Evolutionary conservation across 2,329 filamentous ascomycete species (phyloP), one percentile per base, ranked within the genome.

Genomic region (Talaromyces amestolkiae): DNA sequence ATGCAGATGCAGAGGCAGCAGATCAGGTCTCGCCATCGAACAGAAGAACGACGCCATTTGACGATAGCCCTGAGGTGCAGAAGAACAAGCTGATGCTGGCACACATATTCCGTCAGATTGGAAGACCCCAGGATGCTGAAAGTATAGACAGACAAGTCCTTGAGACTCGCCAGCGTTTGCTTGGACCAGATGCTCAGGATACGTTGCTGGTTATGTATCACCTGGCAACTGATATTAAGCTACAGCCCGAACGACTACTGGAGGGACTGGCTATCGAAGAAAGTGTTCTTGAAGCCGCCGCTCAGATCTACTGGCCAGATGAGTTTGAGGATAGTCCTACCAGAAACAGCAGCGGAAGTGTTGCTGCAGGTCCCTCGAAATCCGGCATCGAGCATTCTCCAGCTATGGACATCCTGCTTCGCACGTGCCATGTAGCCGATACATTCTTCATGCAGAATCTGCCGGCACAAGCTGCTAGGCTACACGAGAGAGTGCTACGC

Each of bases 401-500:
- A 4, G 54, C 45, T 4, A 66, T 67, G 59, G 66, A 67, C 41
- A 63, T 67, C 39, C 39, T 67, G 37, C 35, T 63, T 31, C 64
- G 64, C 13, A 66, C 66, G 64, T 65, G 64, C 47, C 60, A 63
- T 22, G 47, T 67, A 39, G 66, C 66, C 17, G 66, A 67, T 60
- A 66, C 59, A 15, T 63, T 63, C 19, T 67, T 67, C 31, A 49
- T 54, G 24, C 54, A 67, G 17, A 61, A 64, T 49, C 60, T 58
- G 31, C 35, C 66, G 27, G 43, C 17, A n/a, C 22, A 58, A 33
- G 64, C 66, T 9, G 63, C 61, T 17, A 58, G 47, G 24, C 27
- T 67, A 35, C 66, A 67, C 43, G 63, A 67, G 39, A 66, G n/a
- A 7, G 64, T 67, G 8, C 39, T 67, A 45, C 66, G 66, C 8